Percentiles rank a stretch among this genome's conserved stretches.
phyloP scores from a whole-genome alignment of 2,329 filamentous ascomycete species.

The Ceratocystis harringtonii region DNA sequence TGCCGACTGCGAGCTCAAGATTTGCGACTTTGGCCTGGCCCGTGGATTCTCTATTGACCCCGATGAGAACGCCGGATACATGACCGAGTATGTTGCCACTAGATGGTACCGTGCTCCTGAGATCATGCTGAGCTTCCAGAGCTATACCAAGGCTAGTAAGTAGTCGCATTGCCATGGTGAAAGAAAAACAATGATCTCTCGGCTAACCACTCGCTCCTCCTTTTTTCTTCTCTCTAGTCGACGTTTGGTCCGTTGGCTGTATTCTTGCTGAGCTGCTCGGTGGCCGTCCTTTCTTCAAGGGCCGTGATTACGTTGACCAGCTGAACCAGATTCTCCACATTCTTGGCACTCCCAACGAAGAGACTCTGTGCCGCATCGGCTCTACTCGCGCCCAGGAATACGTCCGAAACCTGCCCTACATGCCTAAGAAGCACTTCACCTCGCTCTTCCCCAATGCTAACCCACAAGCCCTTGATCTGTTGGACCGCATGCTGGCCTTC shows the following conservation, averaged over 20 bases:
- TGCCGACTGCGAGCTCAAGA: slow-evolving; percentile 98
- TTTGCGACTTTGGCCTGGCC: slow-evolving; percentile 93
- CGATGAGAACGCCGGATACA: slow-evolving; percentile 96
- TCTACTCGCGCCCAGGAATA: slow-evolving; percentile 95
- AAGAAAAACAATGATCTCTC: background rate
- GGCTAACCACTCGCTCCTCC: too few relatives aligned
- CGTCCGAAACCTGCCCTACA: slow-evolving; percentile 86
- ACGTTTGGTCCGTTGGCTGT: slow-evolving; percentile 97
- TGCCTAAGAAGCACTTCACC: slow-evolving; percentile 85
- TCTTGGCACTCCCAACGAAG: slow-evolving; percentile 89
- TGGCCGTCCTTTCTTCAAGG: slow-evolving; percentile 97
- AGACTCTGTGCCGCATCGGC: slow-evolving; percentile 83
- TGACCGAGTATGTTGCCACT: slow-evolving; percentile 98
- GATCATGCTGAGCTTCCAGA: slow-evolving; percentile 99
- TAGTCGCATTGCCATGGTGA: slow-evolving; percentile 24
- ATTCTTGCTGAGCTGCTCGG: slow-evolving; percentile 93
- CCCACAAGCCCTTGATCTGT: slow-evolving; percentile 83
- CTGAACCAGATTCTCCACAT: slow-evolving; percentile 98
- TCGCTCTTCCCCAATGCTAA: slow-evolving; percentile 87
- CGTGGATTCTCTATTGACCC: slow-evolving; percentile 94
- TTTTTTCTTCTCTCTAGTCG: slow-evolving; percentile 44
- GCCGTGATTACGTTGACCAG: slow-evolving; percentile 97
- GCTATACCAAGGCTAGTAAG: slow-evolving; percentile 99
- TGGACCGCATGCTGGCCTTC: slow-evolving; percentile 95
- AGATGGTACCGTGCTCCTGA: slow-evolving; percentile 91